Base-by-base conservation (phyloP, 176 grass and related monocot species). In the Typha latifolia region DNA sequence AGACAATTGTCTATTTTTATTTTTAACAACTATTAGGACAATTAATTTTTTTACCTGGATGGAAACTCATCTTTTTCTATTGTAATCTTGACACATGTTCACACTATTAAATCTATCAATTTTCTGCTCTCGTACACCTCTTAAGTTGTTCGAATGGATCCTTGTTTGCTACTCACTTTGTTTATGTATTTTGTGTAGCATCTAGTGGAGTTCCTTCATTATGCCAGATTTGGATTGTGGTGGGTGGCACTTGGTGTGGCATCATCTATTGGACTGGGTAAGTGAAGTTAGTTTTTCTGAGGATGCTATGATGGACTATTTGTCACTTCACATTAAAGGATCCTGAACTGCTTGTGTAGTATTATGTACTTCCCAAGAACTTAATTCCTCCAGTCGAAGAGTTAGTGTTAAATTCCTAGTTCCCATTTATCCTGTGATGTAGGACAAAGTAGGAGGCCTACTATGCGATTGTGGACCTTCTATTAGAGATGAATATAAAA, bases 241-340 rank as follows among this genome's bases (percentile, higher is more conserved):
- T 97, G 94, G 94, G 27, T 90, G 51, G 57, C 85, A 73, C 78
- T 97, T 61, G 94, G 89, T 62, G 94, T 97, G 12, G 86, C 81
- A 82, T 97, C 94, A 80, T 97, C 94, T 5, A 87, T 97, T 74
- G 89, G 94, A 73, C 76, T 97, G 73, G 94, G 94, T 82, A 87
- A 84, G 85, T 75, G 12, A 43, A 43, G 8, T 69, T 51, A 62
- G 50, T 13, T 29, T 12, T 82, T 49, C 47, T 22, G 62, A 48
- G 15, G 49, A 63, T 43, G 5, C 37, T 43, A 43, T 43, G 37
- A 34, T 34, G 13, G 19, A 65, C 11, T 65, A 65, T 32, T 65
- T 23, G 12, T 32, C 31, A 49, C 3, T 26, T 5, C 20, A 67
- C 47, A 22, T 9, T 50, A 48, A 6, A 55, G 14, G 18, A 55